These are phyloP conservation scores for Malassezia dermatis DNA, from an alignment of 1,284 basidiomycete species.

Conservation along the genomic window DNA sequence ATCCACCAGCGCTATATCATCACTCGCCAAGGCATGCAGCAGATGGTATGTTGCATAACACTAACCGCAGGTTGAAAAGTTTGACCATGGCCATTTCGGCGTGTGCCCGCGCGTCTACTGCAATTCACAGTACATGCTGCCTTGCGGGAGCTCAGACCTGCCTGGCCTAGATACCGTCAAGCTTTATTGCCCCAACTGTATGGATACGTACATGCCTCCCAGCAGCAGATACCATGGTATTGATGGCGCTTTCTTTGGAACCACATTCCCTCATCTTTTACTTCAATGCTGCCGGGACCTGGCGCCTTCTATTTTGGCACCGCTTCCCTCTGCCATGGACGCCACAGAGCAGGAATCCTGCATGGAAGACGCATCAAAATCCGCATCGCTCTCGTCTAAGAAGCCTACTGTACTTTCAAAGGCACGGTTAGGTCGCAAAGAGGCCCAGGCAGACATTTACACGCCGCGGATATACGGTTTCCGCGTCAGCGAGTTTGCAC, in stretches of 20 bases:
- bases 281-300: conserved; percentile 79
- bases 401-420: conserved; percentile 21
- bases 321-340: conserved; percentile 3
- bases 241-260: conserved; percentile 97
- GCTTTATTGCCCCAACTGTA: conserved; percentile 94
- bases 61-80: conserved; percentile 72
- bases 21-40: conserved; percentile 80
- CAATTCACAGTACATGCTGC: conserved; percentile 75
- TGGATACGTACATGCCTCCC: conserved; percentile 90
- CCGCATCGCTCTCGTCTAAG: not conserved
- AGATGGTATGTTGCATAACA: conserved; percentile 63
- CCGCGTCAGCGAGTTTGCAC: conserved; percentile 55
- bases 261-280: conserved; percentile 92
- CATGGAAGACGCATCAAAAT: not conserved
- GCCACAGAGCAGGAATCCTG: not conserved
- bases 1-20: conserved; percentile 96
- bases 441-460: conserved; percentile 57
- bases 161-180: conserved; percentile 98
- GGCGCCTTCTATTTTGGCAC: conserved; percentile 37
- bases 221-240: conserved; percentile 91
- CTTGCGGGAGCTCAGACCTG: conserved; percentile 87
- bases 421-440: conserved; percentile 27
- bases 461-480: conserved; percentile 81
- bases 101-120: conserved; percentile 93
- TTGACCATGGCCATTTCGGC: conserved; percentile 83